phyloP scores from a whole-genome alignment of 2,329 filamentous ascomycete genomes.

The Mariannaea elegans region DNA sequence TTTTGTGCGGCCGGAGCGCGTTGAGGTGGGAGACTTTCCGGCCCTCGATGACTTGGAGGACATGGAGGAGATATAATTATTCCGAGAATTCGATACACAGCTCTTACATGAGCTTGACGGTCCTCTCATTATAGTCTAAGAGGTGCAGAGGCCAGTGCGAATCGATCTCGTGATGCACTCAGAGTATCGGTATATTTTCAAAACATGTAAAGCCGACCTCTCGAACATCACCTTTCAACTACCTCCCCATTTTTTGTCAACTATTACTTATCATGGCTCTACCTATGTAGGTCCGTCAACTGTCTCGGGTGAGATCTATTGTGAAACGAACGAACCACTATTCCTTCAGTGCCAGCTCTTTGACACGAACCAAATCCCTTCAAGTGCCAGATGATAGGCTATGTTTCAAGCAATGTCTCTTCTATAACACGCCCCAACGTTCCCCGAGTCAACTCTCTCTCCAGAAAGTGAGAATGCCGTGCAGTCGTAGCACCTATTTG shows the following conservation, averaged over 20 bases:
- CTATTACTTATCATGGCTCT: too few species aligned
- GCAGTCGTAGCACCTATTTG: slow-evolving; percentile 6
- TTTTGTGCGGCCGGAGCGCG: slow-evolving; percentile 80
- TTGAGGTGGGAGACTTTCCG: slow-evolving; percentile 79
- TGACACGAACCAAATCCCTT: slow-evolving; percentile 1
- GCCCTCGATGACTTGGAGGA: slow-evolving; percentile 78
- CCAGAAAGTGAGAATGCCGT: slow-evolving; percentile 23
- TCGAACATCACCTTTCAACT: too few species aligned
- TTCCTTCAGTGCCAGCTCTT: background rate
- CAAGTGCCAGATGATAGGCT: background rate
- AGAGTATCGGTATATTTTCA: too few species aligned
- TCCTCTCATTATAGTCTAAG: too few species aligned
- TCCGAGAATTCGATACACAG: background rate
- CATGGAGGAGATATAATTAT: slow-evolving; percentile 73
- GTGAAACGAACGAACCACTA: too few species aligned
- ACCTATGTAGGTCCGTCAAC: too few species aligned
- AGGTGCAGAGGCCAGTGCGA: too few species aligned
- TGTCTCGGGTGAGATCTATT: slow-evolving; percentile 4
- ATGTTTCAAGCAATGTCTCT: slow-evolving; percentile 11
- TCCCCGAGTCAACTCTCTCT: background rate
- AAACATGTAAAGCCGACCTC: too few species aligned
- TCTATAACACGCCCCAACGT: too few species aligned
- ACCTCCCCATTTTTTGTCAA: too few species aligned
- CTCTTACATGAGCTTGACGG: background rate
- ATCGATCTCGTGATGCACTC: too few species aligned